phyloP scores from a whole-genome alignment of 768 basidiomycete genomes.

The Coprinopsis marcescibilis region DNA sequence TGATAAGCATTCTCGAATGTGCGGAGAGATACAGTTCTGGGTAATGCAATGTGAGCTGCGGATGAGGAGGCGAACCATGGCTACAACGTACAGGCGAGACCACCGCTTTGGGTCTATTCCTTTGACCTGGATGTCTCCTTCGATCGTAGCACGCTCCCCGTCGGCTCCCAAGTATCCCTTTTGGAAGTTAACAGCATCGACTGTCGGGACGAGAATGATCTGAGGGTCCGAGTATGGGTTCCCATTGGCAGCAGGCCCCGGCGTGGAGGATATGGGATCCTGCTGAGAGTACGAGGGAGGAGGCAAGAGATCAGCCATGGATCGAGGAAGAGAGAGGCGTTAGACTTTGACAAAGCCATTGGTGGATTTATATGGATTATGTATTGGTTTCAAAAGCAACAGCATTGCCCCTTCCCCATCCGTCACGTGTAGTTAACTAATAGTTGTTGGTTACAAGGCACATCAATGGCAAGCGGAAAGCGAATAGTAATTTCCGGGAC shows the following conservation, averaged over 20 bases:
- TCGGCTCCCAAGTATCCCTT: constrained; percentile 82
- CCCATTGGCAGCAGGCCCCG: constrained; percentile 17
- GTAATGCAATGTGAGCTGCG: constrained; percentile 10
- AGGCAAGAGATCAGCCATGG: constrained; percentile 41
- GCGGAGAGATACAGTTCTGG: constrained; percentile 60
- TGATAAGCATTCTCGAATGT: constrained; percentile 60
- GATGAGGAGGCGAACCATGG: background rate
- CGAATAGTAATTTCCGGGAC: too few species aligned
- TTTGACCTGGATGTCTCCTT: constrained; percentile 86
- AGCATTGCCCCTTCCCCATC: too few species aligned
- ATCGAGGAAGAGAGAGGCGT: constrained; percentile 7
- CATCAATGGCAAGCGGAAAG: too few species aligned
- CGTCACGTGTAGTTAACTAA: too few species aligned
- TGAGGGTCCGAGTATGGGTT: constrained; percentile 39
- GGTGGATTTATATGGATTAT: too few species aligned
- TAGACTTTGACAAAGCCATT: constrained; percentile 14
- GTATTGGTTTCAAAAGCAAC: too few species aligned
- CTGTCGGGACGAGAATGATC: constrained; percentile 68
- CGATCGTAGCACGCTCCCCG: constrained; percentile 75
- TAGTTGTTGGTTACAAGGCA: too few species aligned
- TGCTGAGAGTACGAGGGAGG: constrained; percentile 60
- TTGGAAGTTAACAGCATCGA: constrained; percentile 73
- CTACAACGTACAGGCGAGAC: constrained; percentile 60
- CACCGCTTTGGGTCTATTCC: constrained; percentile 53
- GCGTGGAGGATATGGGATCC: constrained; percentile 25